These are phyloP conservation scores for Gillenia trifoliata DNA, from an alignment of 306 rosid genomes.

Conservation along the genomic window DNA sequence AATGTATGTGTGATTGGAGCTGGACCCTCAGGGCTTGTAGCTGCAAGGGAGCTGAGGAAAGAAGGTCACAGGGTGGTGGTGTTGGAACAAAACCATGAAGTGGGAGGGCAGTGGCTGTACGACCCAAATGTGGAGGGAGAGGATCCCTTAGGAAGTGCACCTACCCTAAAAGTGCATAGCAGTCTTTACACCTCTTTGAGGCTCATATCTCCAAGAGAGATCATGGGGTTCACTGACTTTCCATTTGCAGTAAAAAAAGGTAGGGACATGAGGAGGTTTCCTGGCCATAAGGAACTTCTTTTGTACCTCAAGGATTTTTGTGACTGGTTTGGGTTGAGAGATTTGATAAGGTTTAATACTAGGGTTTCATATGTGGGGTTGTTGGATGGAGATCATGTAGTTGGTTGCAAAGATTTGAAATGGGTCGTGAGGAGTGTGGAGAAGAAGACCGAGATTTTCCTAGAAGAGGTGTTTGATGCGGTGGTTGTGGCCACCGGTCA, in stretches of 20 bases:
- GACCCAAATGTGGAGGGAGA: conserved; percentile 56
- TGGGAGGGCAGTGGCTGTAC: conserved; percentile 96
- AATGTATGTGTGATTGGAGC: conserved; percentile 87
- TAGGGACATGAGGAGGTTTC: conserved; percentile 80
- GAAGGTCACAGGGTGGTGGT: conserved; percentile 73
- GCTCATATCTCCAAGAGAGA: conserved; percentile 69
- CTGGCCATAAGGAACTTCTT: conserved; percentile 67
- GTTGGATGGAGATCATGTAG: conserved; percentile 34
- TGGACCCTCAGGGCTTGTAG: conserved; percentile 83
- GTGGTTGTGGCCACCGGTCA: conserved; percentile 92
- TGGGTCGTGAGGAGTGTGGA: conserved; percentile 70
- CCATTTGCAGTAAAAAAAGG: conserved; percentile 74
- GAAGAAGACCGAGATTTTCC: conserved; percentile 30
- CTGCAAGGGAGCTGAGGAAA: conserved; percentile 73
- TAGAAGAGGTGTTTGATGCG: conserved; percentile 80
- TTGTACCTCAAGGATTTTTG: conserved; percentile 66
- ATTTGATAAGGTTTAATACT: conserved; percentile 68
- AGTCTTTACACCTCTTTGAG: conserved; percentile 71
- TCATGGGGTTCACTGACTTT: conserved; percentile 83
- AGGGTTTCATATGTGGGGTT: conserved; percentile 74
- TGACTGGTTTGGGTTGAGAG: conserved; percentile 65
- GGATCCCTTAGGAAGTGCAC: conserved; percentile 57
- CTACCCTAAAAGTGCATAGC: conserved; percentile 50
- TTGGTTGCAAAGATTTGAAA: conserved; percentile 43
- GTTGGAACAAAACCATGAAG: conserved; percentile 73